Conservation (phyloP, 2,329 filamentous ascomycete genomes). For the Colletotrichum sp. region DNA sequence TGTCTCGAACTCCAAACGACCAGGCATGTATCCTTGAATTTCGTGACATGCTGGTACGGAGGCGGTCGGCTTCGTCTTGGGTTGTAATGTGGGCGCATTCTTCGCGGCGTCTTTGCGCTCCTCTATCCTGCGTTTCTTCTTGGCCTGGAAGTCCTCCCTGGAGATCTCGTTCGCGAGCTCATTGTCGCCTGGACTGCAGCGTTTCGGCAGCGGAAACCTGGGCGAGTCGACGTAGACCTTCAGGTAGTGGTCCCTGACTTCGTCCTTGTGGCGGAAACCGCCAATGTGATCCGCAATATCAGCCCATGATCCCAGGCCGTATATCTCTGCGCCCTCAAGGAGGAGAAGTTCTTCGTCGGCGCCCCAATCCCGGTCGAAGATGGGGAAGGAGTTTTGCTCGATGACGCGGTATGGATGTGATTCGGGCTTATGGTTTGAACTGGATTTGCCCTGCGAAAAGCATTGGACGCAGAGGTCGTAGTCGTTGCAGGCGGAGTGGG, state of each 20-base stretch:
- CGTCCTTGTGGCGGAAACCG: slow-evolving; percentile 91
- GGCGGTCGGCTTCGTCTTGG: slow-evolving; percentile 94
- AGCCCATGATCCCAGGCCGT: slow-evolving; percentile 95
- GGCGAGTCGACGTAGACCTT: slow-evolving; percentile 84
- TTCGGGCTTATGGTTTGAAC: slow-evolving; percentile 83
- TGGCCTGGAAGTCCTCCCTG: slow-evolving; percentile 88
- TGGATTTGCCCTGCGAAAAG: slow-evolving; percentile 82
- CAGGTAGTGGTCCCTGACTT: slow-evolving; percentile 94
- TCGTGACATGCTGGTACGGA: slow-evolving; percentile 97
- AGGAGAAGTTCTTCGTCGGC: slow-evolving; percentile 95
- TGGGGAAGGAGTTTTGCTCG: slow-evolving; percentile 97
- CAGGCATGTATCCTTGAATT: slow-evolving; percentile 98
- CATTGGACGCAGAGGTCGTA: slow-evolving; percentile 98
- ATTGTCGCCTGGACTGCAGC: slow-evolving; percentile 83
- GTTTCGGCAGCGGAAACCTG: slow-evolving; percentile 84
- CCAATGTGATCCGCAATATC: slow-evolving; percentile 98
- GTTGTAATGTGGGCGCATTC: slow-evolving; percentile 79
- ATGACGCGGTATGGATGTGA: slow-evolving; percentile 93
- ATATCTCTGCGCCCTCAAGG: slow-evolving; percentile 93
- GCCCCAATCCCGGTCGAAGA: slow-evolving; percentile 94
- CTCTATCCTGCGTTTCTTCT: slow-evolving; percentile 93
- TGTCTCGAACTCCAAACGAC: slow-evolving; percentile 94
- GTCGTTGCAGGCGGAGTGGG: slow-evolving; percentile 81
- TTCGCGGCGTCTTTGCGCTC: slow-evolving; percentile 87
- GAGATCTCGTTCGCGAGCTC: slow-evolving; percentile 80